Evolutionary conservation across 1,284 basidiomycete species (phyloP), one percentile per base, ranked within the genome.

Genomic region (Microbotryum lychnidis-dioicae): DNA sequence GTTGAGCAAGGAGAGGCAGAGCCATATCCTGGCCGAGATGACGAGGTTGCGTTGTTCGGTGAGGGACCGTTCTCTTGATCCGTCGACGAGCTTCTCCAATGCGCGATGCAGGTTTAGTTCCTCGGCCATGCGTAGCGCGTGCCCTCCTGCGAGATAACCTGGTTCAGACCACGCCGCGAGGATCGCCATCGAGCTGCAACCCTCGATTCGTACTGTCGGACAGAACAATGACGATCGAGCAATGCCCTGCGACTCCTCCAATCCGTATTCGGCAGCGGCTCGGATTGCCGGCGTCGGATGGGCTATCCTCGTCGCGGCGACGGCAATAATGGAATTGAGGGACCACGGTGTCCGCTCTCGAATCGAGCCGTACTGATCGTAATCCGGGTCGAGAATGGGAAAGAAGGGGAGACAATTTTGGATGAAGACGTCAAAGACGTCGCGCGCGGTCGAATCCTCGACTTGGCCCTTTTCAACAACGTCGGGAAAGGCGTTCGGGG

Each of bases 201-300:
- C 60, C 54, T 63, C 58, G n/a, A 44, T 50, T n/a, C 61, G n/a
- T 21, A 62, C 61, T 6, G 61, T 63, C 25, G 58, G 53, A 9
- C 57, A 58, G 37, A 63, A 60, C 7, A 63, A 49, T 3, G 29
- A 37, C 20, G 48, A 51, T 12, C 58, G 12, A 7, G 61, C 61
- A 29, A 63, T 60, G 18, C 61, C 58, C 20, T 63, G 57, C 42
- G 61, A 53, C 48, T 63, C 61, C 33, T 63, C 61, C 10, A 31
- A 21, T 7, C 45, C 54, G 18, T 50, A 44, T 45, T 58, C 61
- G 9, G 61, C 58, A 14, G 57, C 57, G 18, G 33, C 29, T 9
- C 14, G 23, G 23, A 63, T 42, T 6, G 60, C 61, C 6, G 33
- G 33, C 2, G 51, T n/a, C 9, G 50, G 27, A 21, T 62, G 16